Evolutionary conservation across 2,329 filamentous ascomycete genomes (phyloP).

Genomic region (Zymoseptoria brevis): DNA sequence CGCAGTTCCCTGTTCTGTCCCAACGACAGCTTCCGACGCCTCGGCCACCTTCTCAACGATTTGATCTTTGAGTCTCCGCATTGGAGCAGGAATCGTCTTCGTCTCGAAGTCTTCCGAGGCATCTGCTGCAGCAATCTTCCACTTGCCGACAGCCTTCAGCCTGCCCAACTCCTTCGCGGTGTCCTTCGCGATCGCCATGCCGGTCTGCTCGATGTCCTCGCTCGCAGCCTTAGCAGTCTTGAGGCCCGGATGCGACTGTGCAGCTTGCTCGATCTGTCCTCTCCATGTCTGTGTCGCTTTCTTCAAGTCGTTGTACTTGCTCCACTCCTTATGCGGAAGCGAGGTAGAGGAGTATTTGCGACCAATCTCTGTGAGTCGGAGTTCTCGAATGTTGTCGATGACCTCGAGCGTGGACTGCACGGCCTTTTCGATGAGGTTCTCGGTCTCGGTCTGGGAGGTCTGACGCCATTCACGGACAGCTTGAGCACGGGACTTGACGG

Average conservation of each 20-base stretch:
- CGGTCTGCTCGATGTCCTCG: slow-evolving; percentile 64
- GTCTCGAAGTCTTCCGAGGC: slow-evolving; percentile 70
- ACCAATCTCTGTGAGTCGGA: slow-evolving; percentile 83
- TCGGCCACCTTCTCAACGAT: slow-evolving; percentile 25
- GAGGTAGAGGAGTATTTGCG: slow-evolving; percentile 94
- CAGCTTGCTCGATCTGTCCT: slow-evolving; percentile 67
- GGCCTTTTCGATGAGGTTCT: slow-evolving; percentile 60
- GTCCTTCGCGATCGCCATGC: slow-evolving; percentile 69
- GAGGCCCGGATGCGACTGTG: slow-evolving; percentile 62
- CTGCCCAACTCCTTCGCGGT: slow-evolving; percentile 72
- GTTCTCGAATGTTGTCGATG: slow-evolving; percentile 70
- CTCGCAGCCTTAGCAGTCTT: slow-evolving; percentile 59
- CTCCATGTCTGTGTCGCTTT: slow-evolving; percentile 78
- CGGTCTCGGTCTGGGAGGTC: slow-evolving; percentile 61
- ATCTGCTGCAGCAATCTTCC: slow-evolving; percentile 73
- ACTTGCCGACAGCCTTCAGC: slow-evolving; percentile 74
- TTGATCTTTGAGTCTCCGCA: slow-evolving; percentile 37
- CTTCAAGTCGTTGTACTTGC: slow-evolving; percentile 84
- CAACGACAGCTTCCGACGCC: slow-evolving; percentile 30
- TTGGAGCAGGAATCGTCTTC: slow-evolving; percentile 53
- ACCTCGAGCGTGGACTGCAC: slow-evolving; percentile 76
- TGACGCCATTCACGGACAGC: slow-evolving; percentile 69
- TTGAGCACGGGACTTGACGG: slow-evolving; percentile 70
- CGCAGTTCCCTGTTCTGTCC: slow-evolving; percentile 29
- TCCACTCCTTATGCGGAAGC: slow-evolving; percentile 95